These are phyloP conservation scores for Podospora appendiculata DNA, from an alignment of 495 filamentous ascomycete genomes.

Conservation along the genomic window DNA sequence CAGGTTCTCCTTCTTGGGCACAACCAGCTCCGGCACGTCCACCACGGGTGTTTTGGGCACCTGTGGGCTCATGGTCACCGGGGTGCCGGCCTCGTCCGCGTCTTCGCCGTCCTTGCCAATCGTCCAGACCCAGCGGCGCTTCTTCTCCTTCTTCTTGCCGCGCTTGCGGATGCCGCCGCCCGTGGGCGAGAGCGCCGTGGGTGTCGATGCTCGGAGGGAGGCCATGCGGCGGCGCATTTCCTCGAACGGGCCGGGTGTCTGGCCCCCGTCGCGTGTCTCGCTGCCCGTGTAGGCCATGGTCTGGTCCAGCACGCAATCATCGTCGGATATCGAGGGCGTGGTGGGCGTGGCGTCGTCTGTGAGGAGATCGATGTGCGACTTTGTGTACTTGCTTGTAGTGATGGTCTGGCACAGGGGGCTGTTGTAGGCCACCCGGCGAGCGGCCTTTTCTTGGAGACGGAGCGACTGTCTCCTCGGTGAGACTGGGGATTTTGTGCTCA, in stretches of 20 bases:
- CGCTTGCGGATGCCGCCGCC: slow-evolving; percentile 34
- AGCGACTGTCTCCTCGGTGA: slow-evolving; percentile 40
- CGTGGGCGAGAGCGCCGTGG: slow-evolving; percentile 21
- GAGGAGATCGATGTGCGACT: slow-evolving; percentile 48
- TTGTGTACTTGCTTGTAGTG: slow-evolving; percentile 45
- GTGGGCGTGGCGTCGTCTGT: slow-evolving; percentile 41
- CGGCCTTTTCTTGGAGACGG: slow-evolving; percentile 39
- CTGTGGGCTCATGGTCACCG: slow-evolving; percentile 17
- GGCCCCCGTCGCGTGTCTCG: slow-evolving; percentile 45
- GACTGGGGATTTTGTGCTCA: slow-evolving; percentile 32
- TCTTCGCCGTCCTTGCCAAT: slow-evolving; percentile 41
- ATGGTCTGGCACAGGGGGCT: slow-evolving; percentile 47
- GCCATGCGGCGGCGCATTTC: slow-evolving; percentile 49
- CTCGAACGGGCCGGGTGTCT: slow-evolving; percentile 50
- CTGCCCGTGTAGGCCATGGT: slow-evolving; percentile 40
- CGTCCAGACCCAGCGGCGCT: slow-evolving; percentile 46
- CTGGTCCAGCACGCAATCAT: slow-evolving; percentile 33
- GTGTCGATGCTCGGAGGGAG: slow-evolving; percentile 29
- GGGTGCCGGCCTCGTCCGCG: slow-evolving; percentile 28
- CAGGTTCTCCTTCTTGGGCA: background rate
- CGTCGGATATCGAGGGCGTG: slow-evolving; percentile 27
- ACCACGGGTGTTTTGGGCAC: slow-evolving; percentile 10
- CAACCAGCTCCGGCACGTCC: background rate
- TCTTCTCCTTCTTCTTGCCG: slow-evolving; percentile 39
- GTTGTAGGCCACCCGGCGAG: slow-evolving; percentile 44